Evolutionary conservation across 2,329 filamentous ascomycete genomes (phyloP).

Genomic region (Periconia sp.): DNA sequence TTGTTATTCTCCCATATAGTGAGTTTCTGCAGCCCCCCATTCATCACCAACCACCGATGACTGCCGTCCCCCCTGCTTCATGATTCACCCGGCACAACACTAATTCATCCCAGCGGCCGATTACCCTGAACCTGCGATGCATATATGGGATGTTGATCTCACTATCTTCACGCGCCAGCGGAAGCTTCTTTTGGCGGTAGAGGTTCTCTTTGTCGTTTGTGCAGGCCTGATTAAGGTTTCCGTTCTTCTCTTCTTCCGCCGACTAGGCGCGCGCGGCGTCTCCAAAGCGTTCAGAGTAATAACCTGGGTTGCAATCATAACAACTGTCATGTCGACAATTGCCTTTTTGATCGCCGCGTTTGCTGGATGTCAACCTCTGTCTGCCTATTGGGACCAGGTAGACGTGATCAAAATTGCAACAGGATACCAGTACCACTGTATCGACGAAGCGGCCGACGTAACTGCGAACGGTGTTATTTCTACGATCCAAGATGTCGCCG

Average conservation of each 20-base stretch:
- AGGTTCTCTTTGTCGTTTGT: slow-evolving; percentile 26
- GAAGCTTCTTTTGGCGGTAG: slow-evolving; percentile 28
- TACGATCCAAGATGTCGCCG: slow-evolving; percentile 28
- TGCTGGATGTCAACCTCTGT: slow-evolving; percentile 30
- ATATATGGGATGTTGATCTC: slow-evolving; percentile 30
- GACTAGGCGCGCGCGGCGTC: slow-evolving; percentile 26
- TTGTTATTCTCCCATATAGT: slow-evolving; percentile 24
- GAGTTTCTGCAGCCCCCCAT: background rate
- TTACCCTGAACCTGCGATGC: slow-evolving; percentile 1
- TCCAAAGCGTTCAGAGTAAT: slow-evolving; percentile 25
- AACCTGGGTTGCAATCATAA: slow-evolving; percentile 27
- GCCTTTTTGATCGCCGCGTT: slow-evolving; percentile 29
- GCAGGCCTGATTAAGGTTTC: slow-evolving; percentile 36
- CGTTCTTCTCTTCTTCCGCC: slow-evolving; percentile 35
- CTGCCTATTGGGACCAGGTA: slow-evolving; percentile 34
- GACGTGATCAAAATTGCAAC: slow-evolving; percentile 15
- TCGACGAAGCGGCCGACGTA: slow-evolving; percentile 35
- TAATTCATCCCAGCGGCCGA: slow-evolving; percentile 17
- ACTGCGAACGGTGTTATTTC: slow-evolving; percentile 31
- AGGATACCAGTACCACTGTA: slow-evolving; percentile 31
- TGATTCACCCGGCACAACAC: background rate
- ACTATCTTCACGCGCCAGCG: slow-evolving; percentile 17
- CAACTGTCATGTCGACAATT: slow-evolving; percentile 26
- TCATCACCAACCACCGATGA: too few relatives aligned
- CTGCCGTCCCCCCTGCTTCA: too few relatives aligned